Base-by-base conservation (phyloP, 768 basidiomycete species). In the Panaeolus papilionaceus region DNA sequence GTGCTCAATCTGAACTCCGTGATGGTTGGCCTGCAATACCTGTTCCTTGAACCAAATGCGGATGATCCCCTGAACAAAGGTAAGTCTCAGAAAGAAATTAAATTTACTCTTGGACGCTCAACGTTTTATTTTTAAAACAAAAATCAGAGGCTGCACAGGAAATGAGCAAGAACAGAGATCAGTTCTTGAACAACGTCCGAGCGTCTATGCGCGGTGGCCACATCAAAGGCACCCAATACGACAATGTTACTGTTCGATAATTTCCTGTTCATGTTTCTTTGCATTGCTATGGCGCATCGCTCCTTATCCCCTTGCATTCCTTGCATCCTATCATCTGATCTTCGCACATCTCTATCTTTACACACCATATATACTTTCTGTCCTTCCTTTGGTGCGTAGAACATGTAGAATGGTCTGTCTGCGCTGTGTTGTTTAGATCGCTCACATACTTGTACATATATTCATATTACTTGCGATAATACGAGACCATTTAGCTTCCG, bases 1-100 rank as follows among this genome's bases (percentile, higher is more conserved):
- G 98, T 99, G 3, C 84, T 99, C 51, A 99, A 98, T 79, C 85
- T 99, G 64, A 98, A 96, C 77, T 94, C 96, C 38, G 95, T 99
- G 70, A 97, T 99, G 95, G 94, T 99, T 68, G 98, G 98, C 40
- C 80, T 99, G 66, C 98, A 99, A 78, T 99, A 98, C 76, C 87
- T 99, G 64, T 99, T 99, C 86, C 84, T 99, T 66, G 98, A 99
- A 79, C 98, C 98, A 14, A 99, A 99, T 74, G 93, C 98, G 44
- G 97, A 99, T 73, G 98, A 99, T 80, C 98, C 98, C 16, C 77
- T 99, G 75, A 99, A 99, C 85, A 99, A 99, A 81, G 97, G 97
- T 94, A 69, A 58, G 89, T 40, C 67, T 23, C 38, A 42, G 66
- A 16, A 38, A 65, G 18, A 49, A 20, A 61, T 39, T 38, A 2